Evolutionary conservation across 1,284 basidiomycete species (phyloP), one percentile per base, ranked within the genome.

Genomic region (Cutaneotrichosporon sp.): DNA sequence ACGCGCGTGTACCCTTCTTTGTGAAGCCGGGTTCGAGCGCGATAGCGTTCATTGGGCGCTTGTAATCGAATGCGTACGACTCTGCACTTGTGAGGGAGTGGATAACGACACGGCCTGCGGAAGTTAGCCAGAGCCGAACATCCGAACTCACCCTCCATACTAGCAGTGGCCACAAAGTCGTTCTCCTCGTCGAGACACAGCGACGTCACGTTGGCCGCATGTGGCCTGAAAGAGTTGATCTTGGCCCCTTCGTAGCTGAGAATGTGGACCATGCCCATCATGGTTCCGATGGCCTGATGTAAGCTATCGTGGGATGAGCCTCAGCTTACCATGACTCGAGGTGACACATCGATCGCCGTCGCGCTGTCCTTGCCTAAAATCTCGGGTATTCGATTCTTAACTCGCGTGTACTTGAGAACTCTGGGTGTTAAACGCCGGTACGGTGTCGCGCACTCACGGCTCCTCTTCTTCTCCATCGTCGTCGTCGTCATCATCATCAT

Each of bases 1-100:
- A 87, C 0, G 88, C 83, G n/a, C 91, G 82, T 5, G 87, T 83
- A 27, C 81, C 81, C 46, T 83, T 84, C 71, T 87, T 87, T 2
- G 87, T 84, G 61, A 96, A 99, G 55, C 85, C 81, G 3, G 96
- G 96, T 66, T 97, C 94, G 49, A 98, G 81, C 1, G 91, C 84
- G 27, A 98, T 80, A 5, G 87, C 86, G 5, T 89, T 84, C 81
- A 98, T 86, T 0, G 93, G 94, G 9, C 96, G 84, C 65, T 90
- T 90, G 77, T 94, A 84, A 74, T 98, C 88, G 68, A 96, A 94
- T 1, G 83, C 80, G 68, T 94, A 93, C 2, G 83, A 82, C 71
- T 97, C 91, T 0, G 86, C 78, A 0, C 85, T 85, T 4, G 85
- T 84, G 4, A 97, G 76, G 0, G 92, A 91, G 60, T 89, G 86